Base-by-base conservation (phyloP, 352 stramenopile species). In the Globisporangium spiculum region DNA sequence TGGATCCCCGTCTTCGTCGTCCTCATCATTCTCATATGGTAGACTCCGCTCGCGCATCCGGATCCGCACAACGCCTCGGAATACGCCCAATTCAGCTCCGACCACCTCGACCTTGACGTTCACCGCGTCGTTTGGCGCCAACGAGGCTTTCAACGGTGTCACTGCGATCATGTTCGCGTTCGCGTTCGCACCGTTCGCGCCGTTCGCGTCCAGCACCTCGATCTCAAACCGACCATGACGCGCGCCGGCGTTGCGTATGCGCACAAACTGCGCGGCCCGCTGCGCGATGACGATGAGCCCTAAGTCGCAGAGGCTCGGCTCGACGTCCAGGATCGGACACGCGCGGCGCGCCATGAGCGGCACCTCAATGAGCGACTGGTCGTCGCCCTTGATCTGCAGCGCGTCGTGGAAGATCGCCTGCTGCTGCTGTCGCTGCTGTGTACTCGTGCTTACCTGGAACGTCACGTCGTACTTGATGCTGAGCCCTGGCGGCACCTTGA, bases 241-340 rank as follows among this genome's bases (percentile, higher is more conserved):
- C 2, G 77, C 60, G 4, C 84, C 83, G 0, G 63, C 69, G 64
- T 96, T 94, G 4, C 67, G 68, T 32, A 94, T 55, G 32, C 86
- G 74, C 16, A 96, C 69, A 41, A 80, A 79, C 38, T 75, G 75
- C 12, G 78, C 81, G 0, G 77, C 79, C 55, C 86, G 79, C 54
- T 93, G 84, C 0, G 67, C 72, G 14, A 90, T 38, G 8, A 96
- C 86, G 0, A 96, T 72, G 26, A 93, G 70, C 0, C 88, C 86
- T 7, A 94, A 58, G 30, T 93, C 83, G 66, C 83, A 88, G 3
- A 88, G 70, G 10, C 63, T 72, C 34, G 81, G 63, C 30, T 81
- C 72, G 18, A 93, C 68, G 30, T 92, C 81, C 3, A 96, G 24
- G 10, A 85, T 70, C 2, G 86, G 88, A 50, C 81, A 79, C 0